phyloP scores from a whole-genome alignment of 2,329 filamentous ascomycete genomes.

The Ambrosiella cleistominuta region DNA sequence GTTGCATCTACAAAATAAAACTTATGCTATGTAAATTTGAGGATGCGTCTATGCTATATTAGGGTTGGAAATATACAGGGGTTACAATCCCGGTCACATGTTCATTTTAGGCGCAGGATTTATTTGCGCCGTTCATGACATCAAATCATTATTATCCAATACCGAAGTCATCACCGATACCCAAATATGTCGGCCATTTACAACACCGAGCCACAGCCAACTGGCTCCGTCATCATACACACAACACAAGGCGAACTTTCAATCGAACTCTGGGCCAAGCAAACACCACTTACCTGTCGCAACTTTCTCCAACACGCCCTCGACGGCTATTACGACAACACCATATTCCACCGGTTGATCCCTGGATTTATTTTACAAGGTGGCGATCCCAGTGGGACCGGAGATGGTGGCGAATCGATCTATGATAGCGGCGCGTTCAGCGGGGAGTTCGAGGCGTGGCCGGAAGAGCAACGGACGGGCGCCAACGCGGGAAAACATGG shows the following conservation, averaged over 20 bases:
- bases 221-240: constrained; percentile 76
- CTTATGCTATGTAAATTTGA: no score
- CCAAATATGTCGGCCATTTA: constrained; percentile 67
- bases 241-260: constrained; percentile 80
- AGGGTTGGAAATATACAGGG: no score
- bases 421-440: constrained; percentile 68
- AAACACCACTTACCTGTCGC: constrained; percentile 75
- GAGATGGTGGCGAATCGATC: constrained; percentile 79
- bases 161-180: not conserved
- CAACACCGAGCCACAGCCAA: constrained; percentile 80
- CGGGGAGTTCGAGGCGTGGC: constrained; percentile 55
- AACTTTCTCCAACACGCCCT: constrained; percentile 93
- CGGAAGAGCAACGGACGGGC: constrained; percentile 46
- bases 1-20: no score
- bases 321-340: constrained; percentile 88
- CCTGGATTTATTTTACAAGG: constrained; percentile 89
- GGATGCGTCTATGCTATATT: no score
- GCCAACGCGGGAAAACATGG: constrained; percentile 41
- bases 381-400: constrained; percentile 84
- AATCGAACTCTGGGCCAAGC: constrained; percentile 87
- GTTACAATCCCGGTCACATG: no score
- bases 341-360: constrained; percentile 83
- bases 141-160: no score
- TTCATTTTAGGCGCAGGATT: no score
- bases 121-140: no score